Conservation (phyloP, 2,329 filamentous ascomycete species). For the Dryadomyces quercivorus region DNA sequence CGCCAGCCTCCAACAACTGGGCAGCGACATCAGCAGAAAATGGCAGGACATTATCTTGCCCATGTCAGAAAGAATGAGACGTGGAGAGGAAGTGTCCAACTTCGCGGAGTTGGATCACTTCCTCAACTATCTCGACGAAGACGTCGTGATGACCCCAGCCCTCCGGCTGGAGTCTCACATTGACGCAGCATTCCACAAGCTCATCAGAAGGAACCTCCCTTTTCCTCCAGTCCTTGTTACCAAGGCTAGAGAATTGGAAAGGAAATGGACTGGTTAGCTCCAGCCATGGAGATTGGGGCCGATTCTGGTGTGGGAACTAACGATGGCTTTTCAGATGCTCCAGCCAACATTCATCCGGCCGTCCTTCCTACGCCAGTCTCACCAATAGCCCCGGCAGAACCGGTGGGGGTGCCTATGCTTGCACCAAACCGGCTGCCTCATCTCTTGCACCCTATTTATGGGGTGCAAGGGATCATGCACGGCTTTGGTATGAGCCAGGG, state of each 20-base stretch:
- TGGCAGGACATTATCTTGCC: too few relatives aligned
- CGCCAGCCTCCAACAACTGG: too few relatives aligned
- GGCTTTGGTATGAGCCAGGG: constrained; percentile 12
- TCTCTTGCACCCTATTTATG: constrained; percentile 18
- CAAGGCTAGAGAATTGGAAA: not conserved
- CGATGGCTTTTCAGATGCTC: too few relatives aligned
- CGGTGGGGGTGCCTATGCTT: not conserved
- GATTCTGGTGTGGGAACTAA: too few relatives aligned
- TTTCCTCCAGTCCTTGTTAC: constrained; percentile 1
- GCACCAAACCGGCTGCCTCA: not conserved
- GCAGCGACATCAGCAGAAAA: too few relatives aligned
- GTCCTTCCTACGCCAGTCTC: not conserved
- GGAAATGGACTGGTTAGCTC: not conserved
- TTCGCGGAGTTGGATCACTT: constrained; percentile 1
- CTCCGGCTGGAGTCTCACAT: not conserved
- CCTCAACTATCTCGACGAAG: constrained; percentile 3
- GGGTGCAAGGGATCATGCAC: constrained; percentile 18
- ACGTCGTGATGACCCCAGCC: constrained; percentile 3
- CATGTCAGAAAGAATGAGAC: too few relatives aligned
- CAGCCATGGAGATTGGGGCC: too few relatives aligned
- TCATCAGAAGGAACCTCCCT: not conserved
- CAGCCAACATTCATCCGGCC: too few relatives aligned
- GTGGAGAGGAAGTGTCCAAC: not conserved
- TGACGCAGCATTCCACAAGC: constrained; percentile 1
- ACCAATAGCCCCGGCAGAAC: not conserved